phyloP scores from a whole-genome alignment of 2,329 filamentous ascomycete species.

The Aureobasidium mangrovei region DNA sequence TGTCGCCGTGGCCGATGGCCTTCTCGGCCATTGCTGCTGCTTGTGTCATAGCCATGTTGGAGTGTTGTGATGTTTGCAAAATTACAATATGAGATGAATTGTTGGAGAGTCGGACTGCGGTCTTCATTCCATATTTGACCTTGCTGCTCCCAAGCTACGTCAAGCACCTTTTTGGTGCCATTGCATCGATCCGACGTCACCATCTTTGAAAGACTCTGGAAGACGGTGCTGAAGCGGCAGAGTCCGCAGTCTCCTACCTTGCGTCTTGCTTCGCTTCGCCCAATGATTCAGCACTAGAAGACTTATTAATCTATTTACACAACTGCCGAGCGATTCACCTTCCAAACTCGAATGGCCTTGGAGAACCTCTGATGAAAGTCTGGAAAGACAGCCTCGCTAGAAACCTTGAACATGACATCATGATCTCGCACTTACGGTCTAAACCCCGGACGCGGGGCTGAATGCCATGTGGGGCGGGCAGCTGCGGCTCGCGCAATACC shows the following conservation, averaged over 20 bases:
- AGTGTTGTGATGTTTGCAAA: neutral
- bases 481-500: too few relatives aligned
- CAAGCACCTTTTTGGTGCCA: neutral
- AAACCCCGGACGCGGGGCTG: neutral
- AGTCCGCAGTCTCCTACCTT: too few relatives aligned
- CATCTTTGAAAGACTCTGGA: neutral
- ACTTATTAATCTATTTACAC: neutral
- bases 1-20: conserved; percentile 57
- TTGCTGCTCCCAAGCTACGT: neutral
- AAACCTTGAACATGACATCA: neutral
- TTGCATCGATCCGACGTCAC: conserved; percentile 10
- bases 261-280: neutral
- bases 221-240: too few relatives aligned
- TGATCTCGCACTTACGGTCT: neutral
- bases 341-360: neutral
- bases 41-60: conserved; percentile 43
- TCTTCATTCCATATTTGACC: neutral
- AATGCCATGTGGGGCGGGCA: neutral
- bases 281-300: neutral
- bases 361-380: neutral
- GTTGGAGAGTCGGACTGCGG: neutral
- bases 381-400: neutral
- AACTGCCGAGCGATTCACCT: neutral
- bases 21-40: conserved; percentile 61
- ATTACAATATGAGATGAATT: neutral